phyloP scores from a whole-genome alignment of 768 basidiomycete genomes.

The Amanita subjunquillea region DNA sequence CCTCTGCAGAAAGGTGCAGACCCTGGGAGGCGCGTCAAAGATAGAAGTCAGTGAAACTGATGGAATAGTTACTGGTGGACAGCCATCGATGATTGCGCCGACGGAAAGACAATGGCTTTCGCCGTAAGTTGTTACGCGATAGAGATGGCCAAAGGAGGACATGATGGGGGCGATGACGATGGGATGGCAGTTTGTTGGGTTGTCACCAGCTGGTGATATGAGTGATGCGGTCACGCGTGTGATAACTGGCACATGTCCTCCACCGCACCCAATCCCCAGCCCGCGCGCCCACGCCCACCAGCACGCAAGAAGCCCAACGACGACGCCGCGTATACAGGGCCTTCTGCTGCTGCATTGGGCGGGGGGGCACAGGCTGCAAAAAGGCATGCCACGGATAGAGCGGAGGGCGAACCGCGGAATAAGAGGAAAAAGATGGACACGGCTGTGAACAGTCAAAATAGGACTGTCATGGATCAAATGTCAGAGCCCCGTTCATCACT shows the following conservation, averaged over 20 bases:
- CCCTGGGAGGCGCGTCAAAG: slow-evolving; percentile 41
- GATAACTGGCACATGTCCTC: slow-evolving; percentile 6
- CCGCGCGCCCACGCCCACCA: slow-evolving; percentile 46
- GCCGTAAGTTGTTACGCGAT: slow-evolving; percentile 94
- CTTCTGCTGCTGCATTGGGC: slow-evolving; percentile 26
- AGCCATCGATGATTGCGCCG: slow-evolving; percentile 95
- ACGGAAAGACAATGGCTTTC: slow-evolving; percentile 97
- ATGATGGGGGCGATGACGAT: slow-evolving; percentile 28
- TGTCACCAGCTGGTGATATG: too few relatives aligned
- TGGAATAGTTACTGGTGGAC: slow-evolving; percentile 68
- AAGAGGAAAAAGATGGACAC: slow-evolving; percentile 66
- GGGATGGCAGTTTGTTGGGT: not conserved
- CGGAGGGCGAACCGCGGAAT: slow-evolving; percentile 62
- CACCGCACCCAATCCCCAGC: slow-evolving; percentile 8
- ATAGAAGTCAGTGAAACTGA: slow-evolving; percentile 1
- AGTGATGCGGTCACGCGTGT: not conserved
- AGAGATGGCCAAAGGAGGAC: slow-evolving; percentile 90
- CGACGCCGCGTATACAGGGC: slow-evolving; percentile 63
- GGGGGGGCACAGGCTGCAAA: slow-evolving; percentile 37
- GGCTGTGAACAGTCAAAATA: slow-evolving; percentile 10
- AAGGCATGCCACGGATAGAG: slow-evolving; percentile 55
- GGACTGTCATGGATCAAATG: slow-evolving; percentile 24
- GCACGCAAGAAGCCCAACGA: slow-evolving; percentile 54
- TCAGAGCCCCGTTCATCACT: slow-evolving; percentile 30
- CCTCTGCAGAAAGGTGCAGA: slow-evolving; percentile 63